Base-by-base conservation (phyloP, 164 flowering plant genomes). In the Vitis vinifera region DNA sequence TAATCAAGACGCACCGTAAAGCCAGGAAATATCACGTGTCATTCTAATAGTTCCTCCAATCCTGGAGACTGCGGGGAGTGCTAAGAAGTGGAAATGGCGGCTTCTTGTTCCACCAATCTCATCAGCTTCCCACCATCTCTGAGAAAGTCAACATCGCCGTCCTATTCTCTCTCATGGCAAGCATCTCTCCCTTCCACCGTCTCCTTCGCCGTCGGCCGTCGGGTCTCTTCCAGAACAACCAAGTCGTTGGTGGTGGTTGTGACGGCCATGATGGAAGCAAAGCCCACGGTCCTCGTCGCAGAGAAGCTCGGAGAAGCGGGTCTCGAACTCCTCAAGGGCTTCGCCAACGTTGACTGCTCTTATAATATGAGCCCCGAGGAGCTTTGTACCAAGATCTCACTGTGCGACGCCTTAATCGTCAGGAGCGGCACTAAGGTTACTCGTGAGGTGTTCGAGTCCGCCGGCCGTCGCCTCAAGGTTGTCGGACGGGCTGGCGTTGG, bases 401-500 rank as follows among this genome's bases (percentile, higher is more conserved):
- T 78, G 10, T 80, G 84, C 60, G 84, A 83, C 51, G 86, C 86
- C 16, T 48, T 80, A 71, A 79, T 83, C 57, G 84, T 83, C 19
- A 51, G 84, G 62, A 81, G 87, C 56, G 87, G 73, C 23, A 83
- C 84, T 16, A 81, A 75, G 56, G 87, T 83, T 3, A 69, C 71
- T 1, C 68, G 84, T 29, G 83, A 81, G 70, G 84, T 83, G 66
- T 83, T 83, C 57, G 84, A 76, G 49, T 70, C 73, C 10, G 69
- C 84, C 4, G 71, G 69, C 10, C 84, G 87, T 2, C 47, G 83
- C 23, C 73, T 83, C 13, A 83, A 79, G 77, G 87, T 83, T 1
- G 84, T 83, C 14, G 87, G 87, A 4, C 75, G 82, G 4, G 87
- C 84, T 5, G 87, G 87, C 4, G 84, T 81, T 4, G 84, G 84